Base-by-base conservation (phyloP, 2,329 filamentous ascomycete species). In the Clonostachys chloroleuca region DNA sequence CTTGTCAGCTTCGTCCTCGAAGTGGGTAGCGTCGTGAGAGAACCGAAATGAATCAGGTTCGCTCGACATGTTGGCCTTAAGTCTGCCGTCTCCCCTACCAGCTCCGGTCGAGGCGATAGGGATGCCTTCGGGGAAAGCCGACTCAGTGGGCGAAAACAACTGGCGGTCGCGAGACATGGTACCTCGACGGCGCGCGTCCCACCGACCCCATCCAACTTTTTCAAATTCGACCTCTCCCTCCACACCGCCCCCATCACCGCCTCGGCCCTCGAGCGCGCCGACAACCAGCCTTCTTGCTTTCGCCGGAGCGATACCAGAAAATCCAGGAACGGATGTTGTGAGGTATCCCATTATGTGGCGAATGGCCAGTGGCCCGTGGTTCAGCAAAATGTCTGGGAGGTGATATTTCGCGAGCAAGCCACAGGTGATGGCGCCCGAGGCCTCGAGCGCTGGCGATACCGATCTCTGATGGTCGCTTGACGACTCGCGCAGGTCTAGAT, bases 121-220 rank as follows among this genome's bases (percentile, higher is more conserved):
- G 30, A 70, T 63, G 36, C 36, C 36, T 42, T 70, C 66, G 56
- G 73, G 74, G 24, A 68, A 69, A 34, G 66, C 65, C 16, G 43
- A n/a, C 12, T 40, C 44, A 34, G 36, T 42, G 47, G 63, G 59
- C 55, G 65, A 65, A 59, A 66, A 63, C 61, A 64, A 60, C 55
- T 57, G 72, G 63, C 64, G 73, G 50, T 72, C 63, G 52, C 75
- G 72, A 51, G 71, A 58, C 40, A 78, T 71, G 51, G 88, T 80
- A 47, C 85, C 88, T 57, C 83, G 83, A 63, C 82, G 78, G 62
- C 84, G 84, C 51, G 92, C 94, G 66, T 95, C 88, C 92, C 92
- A 99, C 55, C 91, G 84, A 50, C 94, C 94, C 92, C 92, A 97
- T 61, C 92, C 92, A 49, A 96, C 90, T 75, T 97, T 97, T 66